A percentile compares a stretch with the other conserved stretches of the same genome.
These are phyloP conservation scores for Paecilomyces sp. DNA, from an alignment of 2,329 filamentous ascomycete genomes.

Conservation along the genomic window DNA sequence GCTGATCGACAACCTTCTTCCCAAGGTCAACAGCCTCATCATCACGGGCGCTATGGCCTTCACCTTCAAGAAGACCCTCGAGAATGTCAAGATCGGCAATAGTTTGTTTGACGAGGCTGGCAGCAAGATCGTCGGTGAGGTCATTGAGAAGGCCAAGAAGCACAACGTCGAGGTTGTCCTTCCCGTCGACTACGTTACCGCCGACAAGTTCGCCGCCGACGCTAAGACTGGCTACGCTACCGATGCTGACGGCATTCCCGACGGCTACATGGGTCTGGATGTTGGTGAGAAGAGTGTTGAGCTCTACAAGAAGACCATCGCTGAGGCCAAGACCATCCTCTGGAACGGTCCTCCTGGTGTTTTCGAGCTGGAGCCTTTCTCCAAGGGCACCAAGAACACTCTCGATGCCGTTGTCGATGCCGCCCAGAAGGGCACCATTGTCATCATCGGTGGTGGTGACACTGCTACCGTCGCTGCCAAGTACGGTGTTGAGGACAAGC, in stretches of 20 bases:
- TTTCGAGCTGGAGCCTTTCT: constrained; percentile 95
- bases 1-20: constrained; percentile 96
- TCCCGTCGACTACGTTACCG: constrained; percentile 90
- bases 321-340: constrained; percentile 87
- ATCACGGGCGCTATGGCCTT: constrained; percentile 98
- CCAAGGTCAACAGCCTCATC: constrained; percentile 95
- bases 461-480: constrained; percentile 97
- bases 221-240: constrained; percentile 75
- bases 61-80: constrained; percentile 99
- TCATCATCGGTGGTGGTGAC: constrained; percentile 97
- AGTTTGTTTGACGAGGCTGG: constrained; percentile 91
- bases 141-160: constrained; percentile 93
- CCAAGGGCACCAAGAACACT: constrained; percentile 83
- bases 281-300: constrained; percentile 82
- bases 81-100: constrained; percentile 81
- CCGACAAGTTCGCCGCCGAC: constrained; percentile 86
- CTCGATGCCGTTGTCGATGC: constrained; percentile 82
- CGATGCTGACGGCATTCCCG: constrained; percentile 82
- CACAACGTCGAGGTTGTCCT: constrained; percentile 94
- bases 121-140: constrained; percentile 77
- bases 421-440: constrained; percentile 78
- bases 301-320: constrained; percentile 82
- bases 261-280: constrained; percentile 97
- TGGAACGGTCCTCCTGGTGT: constrained; percentile 98
- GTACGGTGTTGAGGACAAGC: constrained; percentile 91